Base-by-base conservation (phyloP, 306 rosid species). In the Fagus crenata region DNA sequence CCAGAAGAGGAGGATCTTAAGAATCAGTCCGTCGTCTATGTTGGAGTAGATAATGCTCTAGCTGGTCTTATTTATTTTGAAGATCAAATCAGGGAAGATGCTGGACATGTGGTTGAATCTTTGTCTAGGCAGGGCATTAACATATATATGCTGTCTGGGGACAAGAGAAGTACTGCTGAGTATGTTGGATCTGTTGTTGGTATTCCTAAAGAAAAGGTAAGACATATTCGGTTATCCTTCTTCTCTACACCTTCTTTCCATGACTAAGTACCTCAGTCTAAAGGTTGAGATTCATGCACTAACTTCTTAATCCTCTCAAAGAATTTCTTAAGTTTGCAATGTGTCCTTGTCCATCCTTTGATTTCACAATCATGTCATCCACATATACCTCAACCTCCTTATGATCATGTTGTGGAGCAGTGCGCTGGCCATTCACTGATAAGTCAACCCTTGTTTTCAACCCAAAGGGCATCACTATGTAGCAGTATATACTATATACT, bases 81-180 rank as follows among this genome's bases (percentile, higher is more conserved):
- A 89, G 97, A 94, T 77, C 93, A 88, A 87, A 87, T 94, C 84
- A 86, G 98, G 85, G 93, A 88, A 78, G 98, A 94, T 78, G 96
- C 97, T 56, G 74, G 86, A 61, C 72, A 83, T 40, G 93, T 92
- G 69, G 85, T 94, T 70, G 88, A 82, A 65, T 73, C 91, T 15
- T 81, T 94, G 83, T 83, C 91, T 77, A 84, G 81, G 80, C 92
- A 84, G 87, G 93, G 90, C 77, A 89, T 94, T 64, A 84, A 35
- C 71, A 89, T 87, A 7, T 94, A 89, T 75, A 94, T 94, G 97
- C 87, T 94, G 74, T 94, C 96, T 68, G 98, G 98, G 75, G 98
- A 94, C 92, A 94, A 89, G 85, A 92, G 84, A 81, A 90, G 79
- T 74, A 78, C 88, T 0, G 97, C 96, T 4, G 97, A 94, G 87